Conservation (phyloP, 2,329 filamentous ascomycete genomes). For the Fusarium haematococcum region DNA sequence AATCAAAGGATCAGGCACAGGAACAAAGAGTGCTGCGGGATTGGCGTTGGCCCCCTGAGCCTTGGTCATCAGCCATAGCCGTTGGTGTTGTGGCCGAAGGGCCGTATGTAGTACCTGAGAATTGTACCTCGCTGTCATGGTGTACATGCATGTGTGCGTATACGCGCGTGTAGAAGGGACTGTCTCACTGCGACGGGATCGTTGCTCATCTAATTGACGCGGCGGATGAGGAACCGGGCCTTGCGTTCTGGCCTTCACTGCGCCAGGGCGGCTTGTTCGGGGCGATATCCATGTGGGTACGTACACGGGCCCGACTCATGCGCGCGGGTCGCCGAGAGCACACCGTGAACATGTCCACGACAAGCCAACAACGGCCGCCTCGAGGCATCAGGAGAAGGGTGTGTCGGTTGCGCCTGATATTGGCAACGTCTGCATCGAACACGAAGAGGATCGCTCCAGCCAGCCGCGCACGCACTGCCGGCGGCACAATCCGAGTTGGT, state of each 20-base stretch:
- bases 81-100: background rate
- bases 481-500: slow-evolving; percentile 25
- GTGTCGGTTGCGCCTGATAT: slow-evolving; percentile 36
- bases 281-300: slow-evolving; percentile 30
- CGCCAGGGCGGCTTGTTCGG: slow-evolving; percentile 16
- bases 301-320: slow-evolving; percentile 36
- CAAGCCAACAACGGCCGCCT: slow-evolving; percentile 33
- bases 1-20: slow-evolving; percentile 32
- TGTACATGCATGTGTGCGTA: slow-evolving; percentile 15
- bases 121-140: background rate
- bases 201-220: slow-evolving; percentile 22
- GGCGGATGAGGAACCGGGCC: slow-evolving; percentile 20
- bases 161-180: slow-evolving; percentile 24
- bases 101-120: background rate
- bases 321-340: slow-evolving; percentile 36
- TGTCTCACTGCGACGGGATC: background rate
- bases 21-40: slow-evolving; percentile 21
- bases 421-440: slow-evolving; percentile 26
- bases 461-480: slow-evolving; percentile 33
- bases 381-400: slow-evolving; percentile 9
- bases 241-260: slow-evolving; percentile 8
- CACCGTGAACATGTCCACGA: slow-evolving; percentile 25
- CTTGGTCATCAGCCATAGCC: slow-evolving; percentile 15
- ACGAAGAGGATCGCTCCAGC: slow-evolving; percentile 10
- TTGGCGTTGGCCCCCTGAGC: slow-evolving; percentile 9